These are phyloP conservation scores for Xylariaceae sp. DNA, from an alignment of 2,329 filamentous ascomycete genomes.

Conservation along the genomic window DNA sequence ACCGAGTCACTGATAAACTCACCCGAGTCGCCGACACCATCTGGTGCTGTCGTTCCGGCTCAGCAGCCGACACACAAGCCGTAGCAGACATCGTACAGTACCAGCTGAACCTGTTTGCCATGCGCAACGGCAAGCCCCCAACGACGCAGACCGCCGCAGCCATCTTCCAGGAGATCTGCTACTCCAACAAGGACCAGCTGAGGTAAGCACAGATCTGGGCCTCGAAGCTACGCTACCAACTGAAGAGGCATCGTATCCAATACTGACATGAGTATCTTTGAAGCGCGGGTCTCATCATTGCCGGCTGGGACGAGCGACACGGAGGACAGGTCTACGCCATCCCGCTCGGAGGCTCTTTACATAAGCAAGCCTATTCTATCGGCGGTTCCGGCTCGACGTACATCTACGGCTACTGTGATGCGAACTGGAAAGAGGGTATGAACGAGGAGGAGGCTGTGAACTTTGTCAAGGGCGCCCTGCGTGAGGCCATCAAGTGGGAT, in stretches of 20 bases:
- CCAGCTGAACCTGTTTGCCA: constrained; percentile 87
- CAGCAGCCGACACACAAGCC: constrained; percentile 94
- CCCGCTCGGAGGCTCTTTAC: constrained; percentile 89
- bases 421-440: constrained; percentile 94
- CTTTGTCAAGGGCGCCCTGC: constrained; percentile 88
- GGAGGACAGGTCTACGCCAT: constrained; percentile 98
- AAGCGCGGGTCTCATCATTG: constrained; percentile 95
- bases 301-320: constrained; percentile 93
- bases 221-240: neutral
- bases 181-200: constrained; percentile 91
- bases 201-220: constrained; percentile 57
- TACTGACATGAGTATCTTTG: constrained; percentile 9
- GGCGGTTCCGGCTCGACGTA: constrained; percentile 97
- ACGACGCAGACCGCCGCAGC: constrained; percentile 94
- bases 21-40: constrained; percentile 98
- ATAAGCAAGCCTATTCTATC: constrained; percentile 96
- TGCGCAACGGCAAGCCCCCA: constrained; percentile 83
- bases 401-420: constrained; percentile 98
- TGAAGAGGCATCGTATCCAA: neutral
- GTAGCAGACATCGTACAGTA: constrained; percentile 98
- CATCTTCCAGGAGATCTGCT: constrained; percentile 97
- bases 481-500: constrained; percentile 99
- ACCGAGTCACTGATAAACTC: constrained; percentile 98
- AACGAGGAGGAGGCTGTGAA: constrained; percentile 83
- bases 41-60: constrained; percentile 98